phyloP scores from a whole-genome alignment of 1,139 yeast species.

The Taphrina sp. region DNA sequence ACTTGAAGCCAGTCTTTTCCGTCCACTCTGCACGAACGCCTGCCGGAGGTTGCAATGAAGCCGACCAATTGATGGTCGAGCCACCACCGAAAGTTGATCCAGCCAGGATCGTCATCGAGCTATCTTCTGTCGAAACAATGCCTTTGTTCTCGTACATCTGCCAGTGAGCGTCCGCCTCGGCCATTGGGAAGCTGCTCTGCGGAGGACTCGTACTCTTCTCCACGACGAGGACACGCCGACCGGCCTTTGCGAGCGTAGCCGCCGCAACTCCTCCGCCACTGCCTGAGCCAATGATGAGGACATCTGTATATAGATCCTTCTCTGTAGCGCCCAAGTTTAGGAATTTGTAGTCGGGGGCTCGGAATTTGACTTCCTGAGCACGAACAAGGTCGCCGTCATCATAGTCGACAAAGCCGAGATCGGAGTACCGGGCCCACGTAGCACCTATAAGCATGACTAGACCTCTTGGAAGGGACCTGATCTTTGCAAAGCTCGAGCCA shows the following conservation, averaged over 20 bases:
- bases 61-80: conserved; percentile 63
- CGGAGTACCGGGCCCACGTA: conserved; percentile 7
- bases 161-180: conserved; percentile 48
- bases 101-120: conserved; percentile 49
- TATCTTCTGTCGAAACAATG: conserved; percentile 46
- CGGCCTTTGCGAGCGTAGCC: conserved; percentile 51
- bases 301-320: conserved; percentile 43
- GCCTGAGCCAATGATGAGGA: conserved; percentile 58
- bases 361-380: not conserved
- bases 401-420: conserved; percentile 16
- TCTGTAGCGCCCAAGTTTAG: conserved; percentile 27
- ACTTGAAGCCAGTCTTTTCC: conserved; percentile 50
- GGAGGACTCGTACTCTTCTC: conserved; percentile 56
- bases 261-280: conserved; percentile 61
- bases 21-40: conserved; percentile 59
- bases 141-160: conserved; percentile 52
- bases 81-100: conserved; percentile 65
- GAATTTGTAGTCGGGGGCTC: conserved; percentile 27
- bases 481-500: conserved; percentile 14
- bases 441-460: conserved; percentile 6
- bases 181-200: conserved; percentile 47
- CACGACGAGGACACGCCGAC: conserved; percentile 51
- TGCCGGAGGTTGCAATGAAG: conserved; percentile 56
- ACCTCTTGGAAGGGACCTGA: conserved; percentile 23
- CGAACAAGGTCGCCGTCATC: conserved; percentile 15